These are phyloP conservation scores for Picocystis salinarum DNA, from an alignment of 139 green algal genomes.

Conservation along the genomic window DNA sequence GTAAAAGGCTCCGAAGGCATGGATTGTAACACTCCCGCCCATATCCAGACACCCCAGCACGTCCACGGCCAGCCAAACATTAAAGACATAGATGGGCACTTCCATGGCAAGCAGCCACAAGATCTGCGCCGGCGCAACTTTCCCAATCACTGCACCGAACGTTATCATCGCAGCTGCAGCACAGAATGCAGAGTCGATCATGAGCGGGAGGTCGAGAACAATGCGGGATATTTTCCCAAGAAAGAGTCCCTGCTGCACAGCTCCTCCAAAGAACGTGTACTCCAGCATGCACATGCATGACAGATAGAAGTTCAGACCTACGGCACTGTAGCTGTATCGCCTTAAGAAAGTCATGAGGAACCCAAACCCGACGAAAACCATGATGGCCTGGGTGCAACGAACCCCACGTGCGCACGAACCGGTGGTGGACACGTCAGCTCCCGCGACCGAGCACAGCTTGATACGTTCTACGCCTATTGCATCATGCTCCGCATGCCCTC, in stretches of 20 bases:
- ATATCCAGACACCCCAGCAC: slow-evolving; percentile 18
- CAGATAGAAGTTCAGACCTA: slow-evolving; percentile 33
- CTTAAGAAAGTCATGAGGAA: slow-evolving; percentile 44
- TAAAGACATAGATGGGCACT: slow-evolving; percentile 25
- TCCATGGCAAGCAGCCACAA: slow-evolving; percentile 22
- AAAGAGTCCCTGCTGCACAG: slow-evolving; percentile 12
- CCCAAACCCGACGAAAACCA: slow-evolving; percentile 37
- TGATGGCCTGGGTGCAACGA: too few relatives aligned
- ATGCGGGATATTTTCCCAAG: slow-evolving; percentile 10
- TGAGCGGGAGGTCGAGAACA: slow-evolving; percentile 23
- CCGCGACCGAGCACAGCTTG: too few relatives aligned
- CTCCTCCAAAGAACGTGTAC: slow-evolving; percentile 9
- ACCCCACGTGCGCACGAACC: too few relatives aligned
- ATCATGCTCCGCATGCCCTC: too few relatives aligned
- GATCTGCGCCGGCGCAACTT: slow-evolving; percentile 30
- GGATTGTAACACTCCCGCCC: slow-evolving; percentile 20
- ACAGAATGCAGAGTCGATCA: slow-evolving; percentile 45
- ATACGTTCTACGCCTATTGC: too few relatives aligned
- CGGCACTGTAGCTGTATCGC: slow-evolving; percentile 26
- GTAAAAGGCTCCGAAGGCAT: slow-evolving; percentile 29
- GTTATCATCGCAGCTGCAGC: slow-evolving; percentile 34
- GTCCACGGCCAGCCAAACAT: slow-evolving; percentile 14
- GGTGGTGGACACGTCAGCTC: too few relatives aligned
- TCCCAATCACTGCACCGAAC: slow-evolving; percentile 41
- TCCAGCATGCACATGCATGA: slow-evolving; percentile 29